phyloP scores from a whole-genome alignment of 495 filamentous ascomycete genomes.

The Hypoxylon fragiforme region DNA sequence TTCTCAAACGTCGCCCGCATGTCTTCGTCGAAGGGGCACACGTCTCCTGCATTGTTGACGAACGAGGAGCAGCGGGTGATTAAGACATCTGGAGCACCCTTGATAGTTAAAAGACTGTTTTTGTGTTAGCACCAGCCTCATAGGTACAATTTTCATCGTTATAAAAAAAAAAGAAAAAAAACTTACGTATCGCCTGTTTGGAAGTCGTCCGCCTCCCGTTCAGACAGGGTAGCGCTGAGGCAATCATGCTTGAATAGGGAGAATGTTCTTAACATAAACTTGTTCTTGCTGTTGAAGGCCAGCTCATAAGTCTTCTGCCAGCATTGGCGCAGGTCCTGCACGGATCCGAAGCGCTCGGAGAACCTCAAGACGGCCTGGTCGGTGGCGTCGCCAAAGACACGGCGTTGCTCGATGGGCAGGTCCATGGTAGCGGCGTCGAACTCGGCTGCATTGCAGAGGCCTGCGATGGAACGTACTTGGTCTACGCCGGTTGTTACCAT shows the following conservation, averaged over 20 bases:
- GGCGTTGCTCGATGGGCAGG: conserved; percentile 56
- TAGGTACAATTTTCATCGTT: no score
- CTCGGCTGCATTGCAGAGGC: conserved; percentile 70
- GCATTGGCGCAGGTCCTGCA: conserved; percentile 50
- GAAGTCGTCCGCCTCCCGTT: conserved; percentile 42
- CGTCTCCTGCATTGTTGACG: conserved; percentile 51
- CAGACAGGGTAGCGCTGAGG: conserved; percentile 40
- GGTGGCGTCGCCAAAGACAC: conserved; percentile 71
- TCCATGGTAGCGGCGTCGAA: conserved; percentile 64
- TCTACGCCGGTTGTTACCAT: conserved; percentile 43
- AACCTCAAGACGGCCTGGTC: conserved; percentile 72
- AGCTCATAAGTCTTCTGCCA: conserved; percentile 66
- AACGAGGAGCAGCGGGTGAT: conserved; percentile 58
- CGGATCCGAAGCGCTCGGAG: conserved; percentile 59
- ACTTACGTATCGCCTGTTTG: conserved; percentile 48
- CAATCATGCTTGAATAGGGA: conserved; percentile 44
- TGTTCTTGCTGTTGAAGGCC: conserved; percentile 79
- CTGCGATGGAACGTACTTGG: conserved; percentile 55
- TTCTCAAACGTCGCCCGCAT: conserved; percentile 49
- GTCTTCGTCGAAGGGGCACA: conserved; percentile 44
- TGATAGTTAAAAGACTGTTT: conserved; percentile 57
- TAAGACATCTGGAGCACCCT: conserved; percentile 67
- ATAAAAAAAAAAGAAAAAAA: no score
- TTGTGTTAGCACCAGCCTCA: not conserved
- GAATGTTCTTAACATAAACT: conserved; percentile 65